Conservation (phyloP, 2,329 filamentous ascomycete genomes). For the Exutisphaerella laricina region DNA sequence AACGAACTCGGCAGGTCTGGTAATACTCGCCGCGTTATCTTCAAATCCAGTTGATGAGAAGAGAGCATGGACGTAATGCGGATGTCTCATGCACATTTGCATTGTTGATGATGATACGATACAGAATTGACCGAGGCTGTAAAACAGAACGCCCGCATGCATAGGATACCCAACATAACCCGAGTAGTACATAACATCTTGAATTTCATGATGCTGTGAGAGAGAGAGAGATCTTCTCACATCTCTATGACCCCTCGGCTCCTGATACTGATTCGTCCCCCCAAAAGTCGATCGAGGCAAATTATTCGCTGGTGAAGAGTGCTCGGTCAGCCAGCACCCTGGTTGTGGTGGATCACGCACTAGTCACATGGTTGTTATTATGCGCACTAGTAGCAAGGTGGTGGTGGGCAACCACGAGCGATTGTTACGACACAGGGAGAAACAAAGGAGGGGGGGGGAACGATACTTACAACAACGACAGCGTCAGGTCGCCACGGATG, state of each 20-base stretch:
- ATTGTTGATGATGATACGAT: background rate
- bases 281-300: too few relatives aligned
- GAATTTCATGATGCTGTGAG: too few relatives aligned
- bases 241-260: too few relatives aligned
- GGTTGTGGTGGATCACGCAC: constrained; percentile 2
- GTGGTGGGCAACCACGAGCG: too few relatives aligned
- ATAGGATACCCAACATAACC: constrained; percentile 2
- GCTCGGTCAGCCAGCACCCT: background rate
- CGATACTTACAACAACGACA: constrained; percentile 73
- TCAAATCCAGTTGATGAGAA: constrained; percentile 34
- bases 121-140: constrained; percentile 6
- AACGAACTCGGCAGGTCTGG: constrained; percentile 68
- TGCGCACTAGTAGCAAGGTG: background rate
- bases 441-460: too few relatives aligned
- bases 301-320: constrained; percentile 1
- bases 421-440: too few relatives aligned
- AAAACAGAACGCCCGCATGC: constrained; percentile 5
- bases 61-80: background rate
- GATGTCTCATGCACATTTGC: too few relatives aligned
- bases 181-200: too few relatives aligned
- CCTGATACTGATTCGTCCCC: too few relatives aligned
- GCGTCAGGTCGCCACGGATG: constrained; percentile 76
- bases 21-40: constrained; percentile 65
- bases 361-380: constrained; percentile 4
- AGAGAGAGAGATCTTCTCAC: too few relatives aligned